Percentiles rank a stretch among this genome's conserved stretches.
Conservation (phyloP, 352 stramenopile genomes). For the Pelagophyceae sp. region DNA sequence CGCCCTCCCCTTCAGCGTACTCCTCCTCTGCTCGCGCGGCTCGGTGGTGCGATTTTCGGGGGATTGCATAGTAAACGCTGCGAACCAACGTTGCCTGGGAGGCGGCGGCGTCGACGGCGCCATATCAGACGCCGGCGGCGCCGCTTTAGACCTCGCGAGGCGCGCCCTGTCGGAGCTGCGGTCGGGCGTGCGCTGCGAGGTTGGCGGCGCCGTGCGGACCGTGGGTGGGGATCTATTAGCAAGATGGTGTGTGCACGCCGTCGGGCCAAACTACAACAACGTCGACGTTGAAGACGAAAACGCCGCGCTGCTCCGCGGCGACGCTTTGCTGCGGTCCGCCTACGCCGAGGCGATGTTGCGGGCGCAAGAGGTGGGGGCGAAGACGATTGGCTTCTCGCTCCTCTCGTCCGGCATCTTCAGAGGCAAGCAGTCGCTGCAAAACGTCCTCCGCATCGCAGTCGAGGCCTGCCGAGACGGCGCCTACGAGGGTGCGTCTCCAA, state of each 20-base stretch:
- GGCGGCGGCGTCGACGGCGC: constrained; percentile 32
- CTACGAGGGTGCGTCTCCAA: too few relatives aligned
- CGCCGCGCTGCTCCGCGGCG: constrained; percentile 14
- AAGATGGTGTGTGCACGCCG: constrained; percentile 28
- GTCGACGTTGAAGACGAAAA: neutral
- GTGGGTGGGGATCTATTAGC: constrained; percentile 26
- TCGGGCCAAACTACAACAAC: constrained; percentile 27
- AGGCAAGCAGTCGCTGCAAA: constrained; percentile 21
- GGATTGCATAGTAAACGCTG: constrained; percentile 42
- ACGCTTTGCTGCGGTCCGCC: neutral
- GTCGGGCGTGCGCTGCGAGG: neutral
- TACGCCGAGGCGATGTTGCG: constrained; percentile 18
- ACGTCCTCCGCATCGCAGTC: constrained; percentile 28
- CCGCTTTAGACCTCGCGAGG: neutral
- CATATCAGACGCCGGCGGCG: constrained; percentile 22
- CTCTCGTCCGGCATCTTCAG: constrained; percentile 28
- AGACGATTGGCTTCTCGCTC: constrained; percentile 27
- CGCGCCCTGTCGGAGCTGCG: constrained; percentile 19
- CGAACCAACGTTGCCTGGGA: constrained; percentile 32
- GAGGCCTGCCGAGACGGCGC: too few relatives aligned
- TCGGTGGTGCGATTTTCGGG: constrained; percentile 35
- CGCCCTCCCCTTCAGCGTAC: too few relatives aligned
- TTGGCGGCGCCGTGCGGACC: constrained; percentile 24
- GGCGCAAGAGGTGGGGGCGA: constrained; percentile 18
- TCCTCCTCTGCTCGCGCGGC: constrained; percentile 26